A percentile compares a stretch with the other conserved stretches of the same genome.
phyloP scores from a whole-genome alignment of 352 stramenopile genomes.

The Phytophthora uliginosa region DNA sequence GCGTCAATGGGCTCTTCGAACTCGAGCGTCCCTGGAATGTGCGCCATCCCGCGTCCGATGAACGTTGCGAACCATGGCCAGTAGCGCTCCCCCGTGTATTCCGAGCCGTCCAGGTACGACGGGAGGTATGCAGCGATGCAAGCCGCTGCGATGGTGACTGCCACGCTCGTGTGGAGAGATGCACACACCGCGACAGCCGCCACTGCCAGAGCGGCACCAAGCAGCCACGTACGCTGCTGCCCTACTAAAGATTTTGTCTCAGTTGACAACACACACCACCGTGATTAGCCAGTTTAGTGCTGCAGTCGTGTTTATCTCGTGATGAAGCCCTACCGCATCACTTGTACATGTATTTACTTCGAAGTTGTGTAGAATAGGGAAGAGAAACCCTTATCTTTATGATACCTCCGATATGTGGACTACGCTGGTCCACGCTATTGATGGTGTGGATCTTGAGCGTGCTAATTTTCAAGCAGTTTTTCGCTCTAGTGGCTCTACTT shows the following conservation, averaged over 20 bases:
- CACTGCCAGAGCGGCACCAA: slow-evolving; percentile 41
- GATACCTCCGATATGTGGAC: no score
- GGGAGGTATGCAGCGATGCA: slow-evolving; percentile 57
- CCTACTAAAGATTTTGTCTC: neutral
- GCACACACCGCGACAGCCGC: slow-evolving; percentile 43
- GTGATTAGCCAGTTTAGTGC: slow-evolving; percentile 22
- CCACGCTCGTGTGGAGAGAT: slow-evolving; percentile 28
- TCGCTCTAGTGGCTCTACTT: no score
- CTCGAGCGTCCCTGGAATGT: slow-evolving; percentile 68
- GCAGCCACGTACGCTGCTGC: slow-evolving; percentile 38
- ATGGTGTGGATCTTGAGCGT: no score
- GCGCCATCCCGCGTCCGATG: slow-evolving; percentile 39
- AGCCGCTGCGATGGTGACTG: slow-evolving; percentile 26
- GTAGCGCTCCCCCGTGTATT: slow-evolving; percentile 66
- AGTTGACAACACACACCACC: neutral
- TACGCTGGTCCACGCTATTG: no score
- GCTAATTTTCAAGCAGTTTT: no score
- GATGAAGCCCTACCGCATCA: no score
- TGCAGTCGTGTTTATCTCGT: neutral
- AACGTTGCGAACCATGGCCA: slow-evolving; percentile 68
- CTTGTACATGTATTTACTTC: no score
- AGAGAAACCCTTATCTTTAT: no score
- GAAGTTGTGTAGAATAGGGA: no score
- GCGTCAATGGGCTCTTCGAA: slow-evolving; percentile 75
- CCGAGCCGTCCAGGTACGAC: slow-evolving; percentile 66